Evolutionary conservation across 306 rosid genomes (phyloP).

Genomic region (Phaseolus lunatus): DNA sequence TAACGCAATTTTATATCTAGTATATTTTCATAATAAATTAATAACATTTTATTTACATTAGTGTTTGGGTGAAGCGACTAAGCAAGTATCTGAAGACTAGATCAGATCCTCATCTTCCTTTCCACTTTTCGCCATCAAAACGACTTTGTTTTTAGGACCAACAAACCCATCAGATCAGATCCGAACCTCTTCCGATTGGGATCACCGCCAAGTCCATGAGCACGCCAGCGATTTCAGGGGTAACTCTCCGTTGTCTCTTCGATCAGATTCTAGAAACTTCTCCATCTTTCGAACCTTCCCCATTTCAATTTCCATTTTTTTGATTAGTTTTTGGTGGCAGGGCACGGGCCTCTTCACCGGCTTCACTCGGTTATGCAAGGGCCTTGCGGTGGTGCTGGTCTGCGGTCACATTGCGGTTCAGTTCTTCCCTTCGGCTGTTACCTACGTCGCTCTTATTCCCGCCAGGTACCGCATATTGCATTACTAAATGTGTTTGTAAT

Average conservation of each 20-base stretch:
- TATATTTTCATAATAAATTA: no score
- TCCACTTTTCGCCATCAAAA: background rate
- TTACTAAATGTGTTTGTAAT: background rate
- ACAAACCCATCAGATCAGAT: background rate
- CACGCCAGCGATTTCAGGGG: conserved; percentile 33
- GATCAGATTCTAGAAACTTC: background rate
- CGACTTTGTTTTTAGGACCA: background rate
- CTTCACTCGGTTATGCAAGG: conserved; percentile 79
- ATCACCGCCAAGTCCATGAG: conserved; percentile 31
- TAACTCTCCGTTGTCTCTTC: background rate
- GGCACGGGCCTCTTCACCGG: conserved; percentile 69
- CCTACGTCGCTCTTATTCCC: conserved; percentile 87
- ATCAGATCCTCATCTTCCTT: background rate
- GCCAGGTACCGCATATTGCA: conserved; percentile 57
- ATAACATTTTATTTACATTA: background rate
- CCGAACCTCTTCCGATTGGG: background rate
- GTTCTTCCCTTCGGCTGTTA: conserved; percentile 65
- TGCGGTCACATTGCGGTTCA: conserved; percentile 72
- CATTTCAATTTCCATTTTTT: background rate
- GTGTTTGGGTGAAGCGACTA: background rate
- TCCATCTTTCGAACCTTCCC: background rate
- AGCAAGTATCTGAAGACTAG: background rate
- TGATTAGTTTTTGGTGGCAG: conserved; percentile 37
- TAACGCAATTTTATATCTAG: no score
- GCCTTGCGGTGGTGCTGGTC: conserved; percentile 76